Percentiles rank a stretch among this genome's conserved stretches.
phyloP scores from a whole-genome alignment of 192 early-diverging fungal species.

The Rhizoclosmatium globosum region DNA sequence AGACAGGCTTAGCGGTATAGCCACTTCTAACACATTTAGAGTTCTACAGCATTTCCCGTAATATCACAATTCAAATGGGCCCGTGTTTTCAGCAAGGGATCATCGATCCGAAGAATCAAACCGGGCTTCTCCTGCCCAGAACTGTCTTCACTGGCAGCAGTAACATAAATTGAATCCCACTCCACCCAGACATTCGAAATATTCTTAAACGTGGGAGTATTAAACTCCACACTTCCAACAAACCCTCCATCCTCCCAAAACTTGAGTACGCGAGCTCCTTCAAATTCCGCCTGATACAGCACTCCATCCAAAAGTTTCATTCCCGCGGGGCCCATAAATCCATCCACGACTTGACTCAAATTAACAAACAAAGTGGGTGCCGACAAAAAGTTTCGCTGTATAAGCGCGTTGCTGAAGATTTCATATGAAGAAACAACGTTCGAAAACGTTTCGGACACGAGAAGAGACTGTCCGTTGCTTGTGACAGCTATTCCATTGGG shows the following conservation, averaged over 20 bases:
- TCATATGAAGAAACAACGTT: not conserved
- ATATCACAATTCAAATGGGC: not conserved
- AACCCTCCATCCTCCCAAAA: not conserved
- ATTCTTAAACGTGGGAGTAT: not conserved
- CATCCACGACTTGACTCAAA: not conserved
- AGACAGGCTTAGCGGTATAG: too few species aligned
- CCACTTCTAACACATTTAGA: too few species aligned
- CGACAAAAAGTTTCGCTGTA: too few species aligned
- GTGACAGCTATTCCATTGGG: not conserved
- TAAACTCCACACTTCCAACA: not conserved
- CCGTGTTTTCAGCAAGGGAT: not conserved
- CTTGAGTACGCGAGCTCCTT: not conserved
- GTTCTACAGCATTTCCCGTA: too few species aligned
- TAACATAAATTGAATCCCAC: not conserved
- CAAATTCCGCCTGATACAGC: not conserved
- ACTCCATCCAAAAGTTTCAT: not conserved
- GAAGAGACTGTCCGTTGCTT: not conserved
- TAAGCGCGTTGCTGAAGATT: not conserved
- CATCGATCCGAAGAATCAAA: not conserved
- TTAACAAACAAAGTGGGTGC: not conserved
- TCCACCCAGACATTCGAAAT: not conserved
- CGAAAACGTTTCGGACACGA: not conserved
- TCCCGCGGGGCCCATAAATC: not conserved
- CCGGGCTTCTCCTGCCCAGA: not conserved
- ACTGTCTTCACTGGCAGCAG: not conserved